Percentiles rank a stretch among this genome's conserved stretches.
Evolutionary conservation across 768 basidiomycete genomes (phyloP).

Genomic region (Cyclocybe aegerita): DNA sequence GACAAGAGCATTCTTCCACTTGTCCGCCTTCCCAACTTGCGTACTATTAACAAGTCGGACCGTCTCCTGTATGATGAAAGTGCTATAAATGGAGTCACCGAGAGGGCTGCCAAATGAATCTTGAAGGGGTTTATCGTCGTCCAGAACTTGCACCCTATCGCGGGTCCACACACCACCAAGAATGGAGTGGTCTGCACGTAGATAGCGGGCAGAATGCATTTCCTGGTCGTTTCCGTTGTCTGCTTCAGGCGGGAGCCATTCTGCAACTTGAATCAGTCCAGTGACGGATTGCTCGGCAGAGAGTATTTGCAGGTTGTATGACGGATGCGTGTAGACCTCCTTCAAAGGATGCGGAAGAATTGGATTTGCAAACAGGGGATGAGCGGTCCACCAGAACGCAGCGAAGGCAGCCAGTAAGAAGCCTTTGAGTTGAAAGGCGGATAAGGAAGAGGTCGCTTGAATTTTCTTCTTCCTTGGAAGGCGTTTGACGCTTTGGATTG

Average conservation of each 20-base stretch:
- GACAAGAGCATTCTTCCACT: constrained; percentile 57
- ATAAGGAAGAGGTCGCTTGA: constrained; percentile 14
- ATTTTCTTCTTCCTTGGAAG: constrained; percentile 16
- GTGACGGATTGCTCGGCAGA: constrained; percentile 71
- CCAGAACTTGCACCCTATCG: constrained; percentile 40
- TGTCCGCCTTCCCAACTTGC: constrained; percentile 30
- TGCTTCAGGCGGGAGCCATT: constrained; percentile 47
- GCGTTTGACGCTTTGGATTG: constrained; percentile 3
- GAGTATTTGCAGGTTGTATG: constrained; percentile 60
- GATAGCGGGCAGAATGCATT: constrained; percentile 55
- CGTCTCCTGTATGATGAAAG: constrained; percentile 89
- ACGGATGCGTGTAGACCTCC: constrained; percentile 50
- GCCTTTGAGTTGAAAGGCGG: constrained; percentile 22
- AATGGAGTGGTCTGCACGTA: constrained; percentile 65
- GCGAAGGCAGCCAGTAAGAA: constrained; percentile 28
- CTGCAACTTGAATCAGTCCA: constrained; percentile 81
- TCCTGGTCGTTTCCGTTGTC: constrained; percentile 27
- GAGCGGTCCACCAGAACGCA: constrained; percentile 34
- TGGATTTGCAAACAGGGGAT: constrained; percentile 46
- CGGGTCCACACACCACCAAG: constrained; percentile 82
- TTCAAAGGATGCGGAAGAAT: constrained; percentile 55
- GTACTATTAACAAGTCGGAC: constrained; percentile 65
- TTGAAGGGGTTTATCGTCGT: constrained; percentile 36
- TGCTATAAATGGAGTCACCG: constrained; percentile 79
- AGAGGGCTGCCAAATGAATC: constrained; percentile 56